Evolutionary conservation across 2,329 filamentous ascomycete species (phyloP), one percentile per base, ranked within the genome.

Genomic region (Pseudopithomyces chartarum): DNA sequence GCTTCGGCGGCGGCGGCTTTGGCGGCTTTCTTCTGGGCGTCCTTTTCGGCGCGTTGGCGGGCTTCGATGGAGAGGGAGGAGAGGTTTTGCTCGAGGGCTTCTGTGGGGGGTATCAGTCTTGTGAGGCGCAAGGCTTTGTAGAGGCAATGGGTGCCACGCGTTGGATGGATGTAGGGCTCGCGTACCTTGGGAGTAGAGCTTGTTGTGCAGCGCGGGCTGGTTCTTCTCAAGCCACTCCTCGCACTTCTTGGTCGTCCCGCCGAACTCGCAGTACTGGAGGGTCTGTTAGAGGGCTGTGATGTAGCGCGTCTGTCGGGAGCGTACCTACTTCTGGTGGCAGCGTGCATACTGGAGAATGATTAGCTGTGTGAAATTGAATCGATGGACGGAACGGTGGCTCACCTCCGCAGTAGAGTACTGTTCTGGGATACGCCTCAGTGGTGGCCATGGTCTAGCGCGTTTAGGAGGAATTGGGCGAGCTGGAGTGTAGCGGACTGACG

Each of bases 171-270:
- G 65, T 2, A 22, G 46, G 11, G n/a, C 17, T 2, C 19, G 32
- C 79, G 61, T 81, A 94, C 92, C 92, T 78, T 90, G 84, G 48
- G 92, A 97, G 84, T 96, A 97, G 77, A 99, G 85, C 68, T 82
- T 82, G 60, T 85, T 78, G 78, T 96, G 96, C 75, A 97, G 80
- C 45, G 84, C 82, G 2, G 87, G 85, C 68, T 97, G 84, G 63
- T 87, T 84, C 63, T 88, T 85, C 70, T 91, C 81, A 19, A 99
- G 87, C 95, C 95, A 99, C 76, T 98, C 93, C 78, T 94, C 90
- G 81, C 95, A 99, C 81, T 97, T 99, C 80, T 92, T 97, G 22
- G 90, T 89, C 38, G 93, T 98, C 63, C 93, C 94, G 73, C 95
- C 95, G 78, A 97, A 98, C 80, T 99, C 95, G 82, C 95, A 99